phyloP scores from a whole-genome alignment of 2,329 filamentous ascomycete species.

The Epichloe elymi region DNA sequence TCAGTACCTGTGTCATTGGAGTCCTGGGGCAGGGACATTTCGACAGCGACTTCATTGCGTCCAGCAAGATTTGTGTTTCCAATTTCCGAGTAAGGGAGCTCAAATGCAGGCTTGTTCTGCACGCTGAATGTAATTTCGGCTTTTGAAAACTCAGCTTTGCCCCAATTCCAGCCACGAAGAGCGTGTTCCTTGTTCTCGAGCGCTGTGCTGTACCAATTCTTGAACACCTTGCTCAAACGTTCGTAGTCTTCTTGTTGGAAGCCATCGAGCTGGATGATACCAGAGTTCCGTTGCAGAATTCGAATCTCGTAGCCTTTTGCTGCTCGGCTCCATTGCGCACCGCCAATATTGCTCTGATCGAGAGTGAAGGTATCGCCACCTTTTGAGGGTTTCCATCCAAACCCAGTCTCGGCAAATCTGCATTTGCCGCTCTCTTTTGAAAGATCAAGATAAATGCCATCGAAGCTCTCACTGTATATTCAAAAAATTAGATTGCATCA shows the following conservation, averaged over 20 bases:
- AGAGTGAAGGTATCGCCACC: constrained; percentile 91
- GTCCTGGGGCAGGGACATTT: constrained; percentile 69
- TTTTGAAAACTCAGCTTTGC: constrained; percentile 93
- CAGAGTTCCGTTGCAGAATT: constrained; percentile 71
- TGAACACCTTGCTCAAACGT: constrained; percentile 82
- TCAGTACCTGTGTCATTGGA: constrained; percentile 61
- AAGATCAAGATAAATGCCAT: constrained; percentile 96
- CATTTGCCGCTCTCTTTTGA: constrained; percentile 83
- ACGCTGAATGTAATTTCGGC: constrained; percentile 94
- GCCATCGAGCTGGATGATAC: constrained; percentile 85
- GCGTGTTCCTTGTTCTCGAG: constrained; percentile 91
- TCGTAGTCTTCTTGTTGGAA: constrained; percentile 94
- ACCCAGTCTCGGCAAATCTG: constrained; percentile 83
- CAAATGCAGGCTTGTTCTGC: constrained; percentile 90
- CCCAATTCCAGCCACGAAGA: constrained; percentile 97
- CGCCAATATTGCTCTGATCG: constrained; percentile 71
- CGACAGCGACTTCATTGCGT: constrained; percentile 93
- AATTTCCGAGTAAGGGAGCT: constrained; percentile 93
- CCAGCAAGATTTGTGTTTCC: constrained; percentile 95
- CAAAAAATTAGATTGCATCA: background rate
- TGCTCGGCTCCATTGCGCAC: constrained; percentile 89
- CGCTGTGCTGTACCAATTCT: constrained; percentile 93
- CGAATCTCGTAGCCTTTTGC: constrained; percentile 89
- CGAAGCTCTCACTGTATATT: constrained; percentile 66
- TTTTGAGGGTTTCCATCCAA: constrained; percentile 85